These are phyloP conservation scores for Backusella psychrophila DNA, from an alignment of 192 early-diverging fungal genomes.

Conservation along the genomic window DNA sequence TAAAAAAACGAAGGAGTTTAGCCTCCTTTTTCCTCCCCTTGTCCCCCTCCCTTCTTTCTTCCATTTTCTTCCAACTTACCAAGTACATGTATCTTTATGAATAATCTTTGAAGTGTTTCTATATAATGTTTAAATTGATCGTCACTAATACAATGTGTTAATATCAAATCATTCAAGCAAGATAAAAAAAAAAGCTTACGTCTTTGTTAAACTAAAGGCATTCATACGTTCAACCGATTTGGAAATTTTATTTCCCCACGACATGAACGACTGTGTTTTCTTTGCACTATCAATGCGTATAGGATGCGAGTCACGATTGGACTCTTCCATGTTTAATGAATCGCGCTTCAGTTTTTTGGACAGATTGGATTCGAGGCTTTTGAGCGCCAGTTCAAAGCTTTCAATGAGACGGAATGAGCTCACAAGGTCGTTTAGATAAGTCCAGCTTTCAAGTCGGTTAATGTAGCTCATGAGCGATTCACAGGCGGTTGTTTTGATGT, in stretches of 20 bases:
- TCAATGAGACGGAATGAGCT: slow-evolving; percentile 10
- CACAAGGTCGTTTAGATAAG: slow-evolving; percentile 13
- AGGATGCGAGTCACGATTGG: not conserved
- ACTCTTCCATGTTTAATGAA: not conserved
- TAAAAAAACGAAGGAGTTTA: slow-evolving; percentile 1
- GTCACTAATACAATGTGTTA: slow-evolving; percentile 18
- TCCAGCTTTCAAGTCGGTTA: slow-evolving; percentile 26
- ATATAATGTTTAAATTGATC: slow-evolving; percentile 37
- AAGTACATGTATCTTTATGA: slow-evolving; percentile 29
- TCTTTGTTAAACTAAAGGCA: slow-evolving; percentile 34
- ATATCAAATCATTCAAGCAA: not conserved
- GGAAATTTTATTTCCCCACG: slow-evolving; percentile 38
- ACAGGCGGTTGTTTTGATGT: slow-evolving; percentile 25
- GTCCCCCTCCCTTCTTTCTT: not conserved
- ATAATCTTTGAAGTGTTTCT: slow-evolving; percentile 27
- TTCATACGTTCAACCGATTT: slow-evolving; percentile 44
- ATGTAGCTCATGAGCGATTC: slow-evolving; percentile 14
- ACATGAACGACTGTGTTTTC: slow-evolving; percentile 23
- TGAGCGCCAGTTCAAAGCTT: slow-evolving; percentile 11
- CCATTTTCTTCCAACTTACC: slow-evolving; percentile 9
- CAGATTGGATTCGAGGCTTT: slow-evolving; percentile 10
- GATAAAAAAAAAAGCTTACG: not conserved
- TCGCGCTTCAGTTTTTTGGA: slow-evolving; percentile 30
- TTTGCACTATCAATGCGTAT: not conserved
- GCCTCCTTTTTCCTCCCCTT: not conserved